Conservation (phyloP, 192 early-diverging fungal species). For the Backusella circina region DNA sequence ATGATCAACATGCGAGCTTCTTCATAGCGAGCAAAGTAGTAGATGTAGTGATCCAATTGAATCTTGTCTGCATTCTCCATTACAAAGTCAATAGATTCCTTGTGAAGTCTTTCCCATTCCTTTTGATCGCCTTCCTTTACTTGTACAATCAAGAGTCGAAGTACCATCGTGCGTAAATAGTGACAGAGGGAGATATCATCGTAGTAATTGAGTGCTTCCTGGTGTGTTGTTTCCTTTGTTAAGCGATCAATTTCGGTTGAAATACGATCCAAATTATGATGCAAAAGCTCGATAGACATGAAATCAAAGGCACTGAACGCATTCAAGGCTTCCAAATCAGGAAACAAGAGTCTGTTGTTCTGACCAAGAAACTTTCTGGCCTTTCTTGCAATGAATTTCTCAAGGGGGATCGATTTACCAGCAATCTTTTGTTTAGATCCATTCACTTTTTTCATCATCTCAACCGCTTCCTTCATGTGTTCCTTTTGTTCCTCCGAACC, state of each 20-base stretch:
- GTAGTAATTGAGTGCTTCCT: constrained; percentile 49
- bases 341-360: constrained; percentile 63
- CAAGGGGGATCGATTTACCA: constrained; percentile 81
- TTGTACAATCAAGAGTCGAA: constrained; percentile 59
- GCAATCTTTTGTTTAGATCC: constrained; percentile 71
- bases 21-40: constrained; percentile 55
- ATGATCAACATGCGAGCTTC: constrained; percentile 52
- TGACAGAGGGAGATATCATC: constrained; percentile 77
- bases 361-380: constrained; percentile 69
- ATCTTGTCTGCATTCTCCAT: constrained; percentile 55
- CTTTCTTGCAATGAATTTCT: constrained; percentile 88
- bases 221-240: constrained; percentile 29
- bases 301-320: constrained; percentile 72
- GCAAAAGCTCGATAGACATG: constrained; percentile 51
- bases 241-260: constrained; percentile 40
- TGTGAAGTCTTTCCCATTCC: constrained; percentile 7
- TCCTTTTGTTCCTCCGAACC: constrained; percentile 31
- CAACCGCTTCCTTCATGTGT: constrained; percentile 24
- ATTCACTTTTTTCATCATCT: constrained; percentile 68
- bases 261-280: constrained; percentile 39
- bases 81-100: constrained; percentile 39
- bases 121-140: constrained; percentile 26
- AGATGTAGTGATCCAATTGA: constrained; percentile 61
- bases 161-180: constrained; percentile 62
- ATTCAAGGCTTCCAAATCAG: constrained; percentile 74